A percentile compares a stretch with the other conserved stretches of the same genome.
phyloP scores from a whole-genome alignment of 208 protist species.

The Crithidia fasciculata region DNA sequence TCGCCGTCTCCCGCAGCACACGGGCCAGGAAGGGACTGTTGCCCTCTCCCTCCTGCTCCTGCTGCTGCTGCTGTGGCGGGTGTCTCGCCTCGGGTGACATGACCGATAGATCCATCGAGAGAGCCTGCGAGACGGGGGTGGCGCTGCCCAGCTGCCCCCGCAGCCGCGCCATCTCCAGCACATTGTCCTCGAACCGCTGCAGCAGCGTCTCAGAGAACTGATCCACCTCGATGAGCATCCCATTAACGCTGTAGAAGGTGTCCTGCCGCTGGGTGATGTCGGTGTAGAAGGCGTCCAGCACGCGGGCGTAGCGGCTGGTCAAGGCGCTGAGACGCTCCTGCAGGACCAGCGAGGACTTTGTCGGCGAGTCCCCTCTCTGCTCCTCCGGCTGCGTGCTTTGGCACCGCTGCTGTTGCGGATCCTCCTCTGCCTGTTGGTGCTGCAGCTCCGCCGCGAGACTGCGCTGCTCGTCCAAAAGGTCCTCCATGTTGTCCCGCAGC shows the following conservation, averaged over 20 bases:
- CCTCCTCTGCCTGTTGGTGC: background rate
- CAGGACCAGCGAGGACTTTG: background rate
- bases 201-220: constrained; percentile 42
- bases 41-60: too few relatives aligned
- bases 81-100: background rate
- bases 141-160: background rate
- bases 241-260: constrained; percentile 38
- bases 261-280: constrained; percentile 33
- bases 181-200: constrained; percentile 35
- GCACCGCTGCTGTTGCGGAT: too few relatives aligned
- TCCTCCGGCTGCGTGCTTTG: too few relatives aligned
- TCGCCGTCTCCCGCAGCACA: background rate
- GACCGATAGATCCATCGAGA: background rate
- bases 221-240: constrained; percentile 45
- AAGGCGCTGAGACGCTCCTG: constrained; percentile 28
- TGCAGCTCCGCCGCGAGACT: constrained; percentile 23
- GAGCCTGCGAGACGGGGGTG: background rate
- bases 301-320: constrained; percentile 34
- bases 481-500: constrained; percentile 33
- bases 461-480: constrained; percentile 29
- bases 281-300: constrained; percentile 37
- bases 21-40: background rate
- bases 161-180: constrained; percentile 18
- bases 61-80: background rate
- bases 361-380: too few relatives aligned